These are phyloP conservation scores for Phytopythium montanum DNA, from an alignment of 352 stramenopile species.

Conservation along the genomic window DNA sequence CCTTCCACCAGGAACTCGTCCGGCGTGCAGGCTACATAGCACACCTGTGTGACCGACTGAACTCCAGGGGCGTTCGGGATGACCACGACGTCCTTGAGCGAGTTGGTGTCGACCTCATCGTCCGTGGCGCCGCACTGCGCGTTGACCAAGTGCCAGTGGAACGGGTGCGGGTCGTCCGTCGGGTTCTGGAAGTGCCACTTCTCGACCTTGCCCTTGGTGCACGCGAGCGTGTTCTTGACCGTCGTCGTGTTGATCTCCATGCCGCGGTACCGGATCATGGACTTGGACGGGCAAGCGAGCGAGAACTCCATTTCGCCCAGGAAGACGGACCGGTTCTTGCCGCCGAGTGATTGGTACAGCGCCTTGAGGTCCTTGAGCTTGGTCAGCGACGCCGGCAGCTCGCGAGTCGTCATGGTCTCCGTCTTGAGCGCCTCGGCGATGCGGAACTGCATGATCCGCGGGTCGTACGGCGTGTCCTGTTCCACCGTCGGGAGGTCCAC, in stretches of 20 bases:
- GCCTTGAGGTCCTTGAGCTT: conserved; percentile 51
- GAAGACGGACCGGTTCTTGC: conserved; percentile 50
- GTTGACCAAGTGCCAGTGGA: conserved; percentile 78
- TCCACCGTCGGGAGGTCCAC: conserved; percentile 37
- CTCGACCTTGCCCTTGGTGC: conserved; percentile 69
- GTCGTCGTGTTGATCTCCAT: conserved; percentile 48
- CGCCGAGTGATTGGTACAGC: conserved; percentile 43
- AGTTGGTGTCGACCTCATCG: conserved; percentile 57
- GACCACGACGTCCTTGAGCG: conserved; percentile 66
- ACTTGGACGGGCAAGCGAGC: conserved; percentile 28
- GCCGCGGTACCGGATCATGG: conserved; percentile 44
- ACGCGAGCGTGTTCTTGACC: conserved; percentile 41
- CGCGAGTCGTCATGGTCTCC: conserved; percentile 19
- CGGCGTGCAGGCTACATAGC: conserved; percentile 69
- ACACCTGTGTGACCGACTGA: conserved; percentile 52
- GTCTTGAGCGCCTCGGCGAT: conserved; percentile 36
- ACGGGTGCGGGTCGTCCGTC: conserved; percentile 68
- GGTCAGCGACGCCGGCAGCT: conserved; percentile 29
- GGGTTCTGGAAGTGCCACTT: conserved; percentile 81
- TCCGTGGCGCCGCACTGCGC: conserved; percentile 62
- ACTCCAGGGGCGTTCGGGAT: conserved; percentile 55
- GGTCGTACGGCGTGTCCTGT: conserved; percentile 42
- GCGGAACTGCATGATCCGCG: conserved; percentile 40
- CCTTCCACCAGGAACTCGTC: conserved; percentile 60
- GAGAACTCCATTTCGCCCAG: conserved; percentile 52